Base-by-base conservation (phyloP, 2,329 filamentous ascomycete species). In the Pseudogymnoascus sp. region DNA sequence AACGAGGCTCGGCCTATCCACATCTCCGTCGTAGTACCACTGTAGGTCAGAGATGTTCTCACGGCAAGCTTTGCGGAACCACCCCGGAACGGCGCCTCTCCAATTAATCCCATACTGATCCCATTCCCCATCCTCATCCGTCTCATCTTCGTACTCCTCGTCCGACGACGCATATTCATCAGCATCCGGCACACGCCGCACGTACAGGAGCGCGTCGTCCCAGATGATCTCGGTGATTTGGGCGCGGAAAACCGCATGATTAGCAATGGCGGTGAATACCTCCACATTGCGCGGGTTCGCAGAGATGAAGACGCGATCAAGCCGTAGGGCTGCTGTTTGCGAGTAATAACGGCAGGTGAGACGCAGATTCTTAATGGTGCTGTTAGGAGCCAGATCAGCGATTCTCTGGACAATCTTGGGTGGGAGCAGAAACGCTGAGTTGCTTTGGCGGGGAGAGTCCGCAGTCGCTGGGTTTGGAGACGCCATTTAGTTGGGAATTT, bases 251-350 rank as follows among this genome's bases (percentile, higher is more conserved):
- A 43, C 63, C 4, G 74, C 70, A 64, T 79, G 73, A 8, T 73
- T 66, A 6, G 78, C 73, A 60, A 80, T 68, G 14, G 71, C 68
- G 2, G 71, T 68, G 22, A 77, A 72, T 4, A 76, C 75, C 2
- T 72, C 50, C 5, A 80, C 66, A 60, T 79, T 75, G 22, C 71
- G 69, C 3, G 72, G 72, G 60, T 76, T 78, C 4, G 77, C 71
- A 4, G 75, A 78, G 10, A 80, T 66, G 62, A 77, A 79, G 4
- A 78, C 73, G 26, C 75, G 72, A 31, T 71, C 65, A 19, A 76
- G 69, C 24, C 70, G 70, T 8, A 77, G 65, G 28, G 35, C 63
- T 11, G 62, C 62, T 4, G 10, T 61, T 7, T 67, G 50, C 22
- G 59, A 31, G 8, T 73, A 61, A 11, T 19, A 22, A 35, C 59